Evolutionary conservation across 306 rosid genomes (phyloP).

Genomic region (Medicago ruthenica): DNA sequence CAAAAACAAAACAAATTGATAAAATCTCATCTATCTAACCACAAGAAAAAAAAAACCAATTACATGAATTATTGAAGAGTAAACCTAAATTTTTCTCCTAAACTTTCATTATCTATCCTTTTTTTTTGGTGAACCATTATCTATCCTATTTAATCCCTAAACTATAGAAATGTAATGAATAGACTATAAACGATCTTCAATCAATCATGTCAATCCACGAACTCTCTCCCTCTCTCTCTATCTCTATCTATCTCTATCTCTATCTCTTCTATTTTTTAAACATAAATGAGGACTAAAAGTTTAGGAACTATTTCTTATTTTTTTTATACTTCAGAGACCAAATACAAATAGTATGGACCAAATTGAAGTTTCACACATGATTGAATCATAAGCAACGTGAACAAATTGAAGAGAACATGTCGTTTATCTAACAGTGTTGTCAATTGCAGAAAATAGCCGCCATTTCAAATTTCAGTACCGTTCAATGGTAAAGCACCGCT

Average conservation of each 20-base stretch:
- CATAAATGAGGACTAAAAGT: neutral
- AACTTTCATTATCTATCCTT: too few relatives aligned
- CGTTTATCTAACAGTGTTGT: too few relatives aligned
- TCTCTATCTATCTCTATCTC: neutral
- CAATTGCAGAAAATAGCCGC: too few relatives aligned
- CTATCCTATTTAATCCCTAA: neutral
- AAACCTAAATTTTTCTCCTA: too few relatives aligned
- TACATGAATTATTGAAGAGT: too few relatives aligned
- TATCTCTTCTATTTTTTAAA: neutral
- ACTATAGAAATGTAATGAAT: neutral
- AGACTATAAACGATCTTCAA: neutral
- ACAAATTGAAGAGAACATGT: too few relatives aligned
- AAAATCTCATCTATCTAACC: neutral
- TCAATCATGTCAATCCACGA: neutral
- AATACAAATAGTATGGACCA: constrained; percentile 2
- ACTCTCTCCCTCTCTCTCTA: too few relatives aligned
- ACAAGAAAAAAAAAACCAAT: constrained; percentile 27
- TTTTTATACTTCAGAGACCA: neutral
- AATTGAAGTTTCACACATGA: neutral
- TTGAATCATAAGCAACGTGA: neutral
- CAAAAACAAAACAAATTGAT: constrained; percentile 22
- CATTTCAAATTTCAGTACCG: too few relatives aligned
- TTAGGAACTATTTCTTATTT: neutral
- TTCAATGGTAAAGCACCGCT: too few relatives aligned
- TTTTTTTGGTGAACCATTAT: too few relatives aligned